Base-by-base conservation (phyloP, 1,284 basidiomycete species). In the Pyrrhoderma lamaoense region DNA sequence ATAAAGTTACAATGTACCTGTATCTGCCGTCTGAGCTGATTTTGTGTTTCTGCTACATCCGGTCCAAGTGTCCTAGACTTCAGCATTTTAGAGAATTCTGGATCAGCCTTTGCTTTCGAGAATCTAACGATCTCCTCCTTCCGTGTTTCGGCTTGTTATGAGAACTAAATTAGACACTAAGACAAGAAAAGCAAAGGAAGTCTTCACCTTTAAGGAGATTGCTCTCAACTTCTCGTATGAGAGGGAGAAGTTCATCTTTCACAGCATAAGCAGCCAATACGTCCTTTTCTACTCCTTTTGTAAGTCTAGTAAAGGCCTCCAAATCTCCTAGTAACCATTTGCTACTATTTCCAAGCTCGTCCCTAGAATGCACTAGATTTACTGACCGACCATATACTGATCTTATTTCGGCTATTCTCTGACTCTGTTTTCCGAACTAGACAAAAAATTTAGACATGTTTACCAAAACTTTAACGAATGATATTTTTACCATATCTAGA, bases 31-130 rank as follows among this genome's bases (percentile, higher is more conserved):
- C 90, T 76, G 23, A 94, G 67, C 50, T 84, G 81, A 9, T 72
- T 78, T 62, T 92, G 92, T 2, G 81, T 84, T 64, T 93, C 91
- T n/a, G 82, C 70, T 61, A 90, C 84, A 61, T 94, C 92, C 0
- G 92, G 91, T 4, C 85, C 86, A n/a, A 94, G 72, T n/a, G 84
- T 82, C 47, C 89, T 75, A 0, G 82, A 70, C 62, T 82, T 87
- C 38, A 93, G 68, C 75, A 92, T 85, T 60, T 82, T 87, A 11
- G 85, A 79, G 64, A 91, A 90, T 40, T 86, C 85, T 1, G 79
- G 75, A 61, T 94, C 90, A 39, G 73, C 74, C 53, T 80, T 80
- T 0, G 89, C 89, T 56, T 78, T 80, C 47, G 82, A 75, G 64
- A 91, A 91, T 2, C 88, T 76, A 19, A 70, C 68, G 23, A 89